A percentile compares a stretch with the other conserved stretches of the same genome.
phyloP scores from a whole-genome alignment of 1,284 basidiomycete genomes.

The Mycosarcoma mackinlayi region DNA sequence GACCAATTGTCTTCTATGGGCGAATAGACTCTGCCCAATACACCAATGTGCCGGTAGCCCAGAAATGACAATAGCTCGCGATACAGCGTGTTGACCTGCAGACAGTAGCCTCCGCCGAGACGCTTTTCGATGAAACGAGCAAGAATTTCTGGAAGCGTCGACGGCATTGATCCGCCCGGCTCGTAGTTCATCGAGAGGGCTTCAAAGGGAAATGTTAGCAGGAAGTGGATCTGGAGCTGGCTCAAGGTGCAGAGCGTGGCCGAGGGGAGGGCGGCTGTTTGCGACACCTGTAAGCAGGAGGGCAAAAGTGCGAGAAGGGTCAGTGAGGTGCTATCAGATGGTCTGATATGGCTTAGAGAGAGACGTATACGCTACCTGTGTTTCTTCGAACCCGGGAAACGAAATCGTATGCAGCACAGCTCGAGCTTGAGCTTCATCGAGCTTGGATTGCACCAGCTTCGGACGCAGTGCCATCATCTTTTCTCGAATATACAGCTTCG shows the following conservation, averaged over 20 bases:
- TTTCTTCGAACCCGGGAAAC: conserved; percentile 30
- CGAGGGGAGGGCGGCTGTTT: conserved; percentile 1
- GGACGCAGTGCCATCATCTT: conserved; percentile 22
- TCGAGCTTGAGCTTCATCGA: conserved; percentile 27
- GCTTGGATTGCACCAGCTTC: conserved; percentile 9
- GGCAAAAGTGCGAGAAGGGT: not conserved
- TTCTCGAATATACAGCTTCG: too few relatives aligned
- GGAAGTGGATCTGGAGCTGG: conserved; percentile 35
- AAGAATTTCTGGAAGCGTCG: conserved; percentile 14
- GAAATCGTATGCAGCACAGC: conserved; percentile 15
- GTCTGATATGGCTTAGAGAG: not conserved
- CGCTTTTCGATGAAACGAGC: conserved; percentile 13
- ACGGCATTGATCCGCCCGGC: conserved; percentile 4
- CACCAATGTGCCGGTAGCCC: conserved; percentile 17
- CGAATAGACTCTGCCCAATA: conserved; percentile 29
- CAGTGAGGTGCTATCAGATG: not conserved
- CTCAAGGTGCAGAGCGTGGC: conserved; percentile 28
- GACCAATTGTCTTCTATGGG: conserved; percentile 9
- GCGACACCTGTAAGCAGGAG: not conserved
- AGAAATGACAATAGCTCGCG: conserved; percentile 31
- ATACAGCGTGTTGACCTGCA: conserved; percentile 37
- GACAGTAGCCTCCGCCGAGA: conserved; percentile 44
- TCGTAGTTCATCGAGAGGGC: conserved; percentile 48
- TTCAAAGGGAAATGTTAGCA: conserved; percentile 46
- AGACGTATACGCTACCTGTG: not conserved